A percentile compares a stretch with the other conserved stretches of the same genome.
Conservation (phyloP, 257 asterid species). For the Jasminum sambac region DNA sequence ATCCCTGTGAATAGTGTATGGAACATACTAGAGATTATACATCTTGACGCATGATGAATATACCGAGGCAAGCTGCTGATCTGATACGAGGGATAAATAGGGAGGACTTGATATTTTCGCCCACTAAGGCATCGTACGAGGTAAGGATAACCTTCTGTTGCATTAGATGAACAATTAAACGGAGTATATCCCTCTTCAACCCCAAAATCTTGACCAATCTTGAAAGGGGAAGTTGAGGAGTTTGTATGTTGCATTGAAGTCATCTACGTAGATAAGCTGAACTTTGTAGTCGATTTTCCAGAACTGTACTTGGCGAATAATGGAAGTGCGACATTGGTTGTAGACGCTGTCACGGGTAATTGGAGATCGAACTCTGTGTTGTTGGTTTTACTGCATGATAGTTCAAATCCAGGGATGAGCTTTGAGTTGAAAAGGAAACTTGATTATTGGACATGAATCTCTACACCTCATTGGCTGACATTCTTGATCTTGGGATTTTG, state of each 20-base stretch:
- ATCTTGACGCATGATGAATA: constrained; percentile 38
- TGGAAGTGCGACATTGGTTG: constrained; percentile 17
- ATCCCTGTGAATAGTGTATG: constrained; percentile 17
- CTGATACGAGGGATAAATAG: neutral
- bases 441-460: constrained; percentile 19
- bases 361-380: constrained; percentile 27
- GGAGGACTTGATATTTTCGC: constrained; percentile 22
- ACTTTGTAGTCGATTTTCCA: constrained; percentile 30
- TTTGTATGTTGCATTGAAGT: neutral
- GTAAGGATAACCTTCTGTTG: constrained; percentile 2
- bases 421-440: constrained; percentile 37
- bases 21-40: constrained; percentile 32
- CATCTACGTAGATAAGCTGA: constrained; percentile 22
- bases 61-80: constrained; percentile 24
- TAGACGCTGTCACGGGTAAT: constrained; percentile 27
- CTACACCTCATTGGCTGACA: constrained; percentile 34
- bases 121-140: constrained; percentile 26
- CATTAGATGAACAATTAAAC: constrained; percentile 35
- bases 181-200: constrained; percentile 26
- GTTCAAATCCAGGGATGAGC: constrained; percentile 33
- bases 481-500: constrained; percentile 25
- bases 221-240: constrained; percentile 26
- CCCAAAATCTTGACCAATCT: constrained; percentile 23
- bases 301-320: constrained; percentile 27
- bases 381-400: constrained; percentile 27